Conservation (phyloP, 768 basidiomycete genomes). For the Saitozyma podzolica region DNA sequence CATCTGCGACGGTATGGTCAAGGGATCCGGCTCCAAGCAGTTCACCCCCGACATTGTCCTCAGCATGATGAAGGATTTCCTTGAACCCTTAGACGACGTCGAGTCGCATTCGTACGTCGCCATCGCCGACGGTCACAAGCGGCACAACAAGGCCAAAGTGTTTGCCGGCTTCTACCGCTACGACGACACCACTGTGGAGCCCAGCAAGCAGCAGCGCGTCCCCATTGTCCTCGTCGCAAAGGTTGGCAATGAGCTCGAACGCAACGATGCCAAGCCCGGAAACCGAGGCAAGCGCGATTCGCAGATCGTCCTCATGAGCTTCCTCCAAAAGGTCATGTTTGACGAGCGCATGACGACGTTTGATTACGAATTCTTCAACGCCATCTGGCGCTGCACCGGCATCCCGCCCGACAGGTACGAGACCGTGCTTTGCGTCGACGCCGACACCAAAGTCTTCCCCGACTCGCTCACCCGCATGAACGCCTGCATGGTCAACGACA, state of each 20-base stretch:
- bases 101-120: slow-evolving; percentile 95
- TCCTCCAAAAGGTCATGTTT: slow-evolving; percentile 99
- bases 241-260: slow-evolving; percentile 87
- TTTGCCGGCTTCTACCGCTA: slow-evolving; percentile 97
- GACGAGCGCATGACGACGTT: slow-evolving; percentile 99
- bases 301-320: slow-evolving; percentile 95
- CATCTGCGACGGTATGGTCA: slow-evolving; percentile 97
- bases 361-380: slow-evolving; percentile 99
- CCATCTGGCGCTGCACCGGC: slow-evolving; percentile 91
- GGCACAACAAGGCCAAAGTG: slow-evolving; percentile 99
- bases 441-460: slow-evolving; percentile 98
- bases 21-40: slow-evolving; percentile 83
- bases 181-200: slow-evolving; percentile 83
- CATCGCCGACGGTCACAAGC: slow-evolving; percentile 98
- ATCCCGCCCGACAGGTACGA: slow-evolving; percentile 96
- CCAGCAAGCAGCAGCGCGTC: slow-evolving; percentile 91
- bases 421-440: slow-evolving; percentile 91
- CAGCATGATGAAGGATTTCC: slow-evolving; percentile 94
- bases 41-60: slow-evolving; percentile 93
- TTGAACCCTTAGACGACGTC: slow-evolving; percentile 76
- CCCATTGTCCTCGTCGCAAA: slow-evolving; percentile 96
- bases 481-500: slow-evolving; percentile 92
- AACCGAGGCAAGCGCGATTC: slow-evolving; percentile 98
- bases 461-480: slow-evolving; percentile 95
- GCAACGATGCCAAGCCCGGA: slow-evolving; percentile 86